A percentile compares a stretch with the other conserved stretches of the same genome.
Evolutionary conservation across 2,329 filamentous ascomycete species (phyloP).

Genomic region (Grosmannia serpens): DNA sequence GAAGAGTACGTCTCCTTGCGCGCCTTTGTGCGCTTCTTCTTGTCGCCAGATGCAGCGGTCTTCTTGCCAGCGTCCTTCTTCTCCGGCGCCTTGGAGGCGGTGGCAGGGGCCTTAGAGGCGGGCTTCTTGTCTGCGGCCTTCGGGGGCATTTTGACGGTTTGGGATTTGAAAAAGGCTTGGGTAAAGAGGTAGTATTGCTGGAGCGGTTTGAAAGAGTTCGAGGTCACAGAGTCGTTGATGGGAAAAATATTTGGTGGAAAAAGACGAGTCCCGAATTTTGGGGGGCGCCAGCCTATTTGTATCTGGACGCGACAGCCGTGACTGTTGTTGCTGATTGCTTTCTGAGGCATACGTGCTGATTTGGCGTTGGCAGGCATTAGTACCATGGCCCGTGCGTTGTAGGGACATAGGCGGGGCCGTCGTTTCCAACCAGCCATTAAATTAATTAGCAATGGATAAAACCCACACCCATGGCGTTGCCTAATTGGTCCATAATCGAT

Average conservation of each 20-base stretch:
- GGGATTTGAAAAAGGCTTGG: neutral
- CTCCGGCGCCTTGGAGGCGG: constrained; percentile 61
- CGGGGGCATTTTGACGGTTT: constrained; percentile 70
- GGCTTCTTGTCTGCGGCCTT: constrained; percentile 99
- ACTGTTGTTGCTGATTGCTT: constrained; percentile 44
- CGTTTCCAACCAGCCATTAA: neutral
- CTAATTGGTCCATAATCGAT: neutral
- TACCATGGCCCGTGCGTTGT: constrained; percentile 8
- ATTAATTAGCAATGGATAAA: neutral
- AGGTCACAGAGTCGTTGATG: constrained; percentile 11
- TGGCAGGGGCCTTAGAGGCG: constrained; percentile 86
- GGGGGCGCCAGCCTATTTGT: constrained; percentile 48
- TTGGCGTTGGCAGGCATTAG: constrained; percentile 8
- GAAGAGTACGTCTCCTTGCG: constrained; percentile 99
- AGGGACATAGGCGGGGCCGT: constrained; percentile 1
- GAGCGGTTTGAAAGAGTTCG: constrained; percentile 2
- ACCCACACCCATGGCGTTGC: neutral
- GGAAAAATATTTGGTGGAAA: constrained; percentile 24
- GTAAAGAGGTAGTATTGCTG: constrained; percentile 7
- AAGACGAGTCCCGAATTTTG: constrained; percentile 27
- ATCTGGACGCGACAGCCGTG: constrained; percentile 41
- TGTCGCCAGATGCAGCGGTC: constrained; percentile 89
- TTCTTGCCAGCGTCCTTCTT: constrained; percentile 99
- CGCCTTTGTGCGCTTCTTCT: constrained; percentile 99
- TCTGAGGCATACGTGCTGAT: constrained; percentile 11